These are phyloP conservation scores for Cubamyces lactineus DNA, from an alignment of 768 basidiomycete species.

Conservation along the genomic window DNA sequence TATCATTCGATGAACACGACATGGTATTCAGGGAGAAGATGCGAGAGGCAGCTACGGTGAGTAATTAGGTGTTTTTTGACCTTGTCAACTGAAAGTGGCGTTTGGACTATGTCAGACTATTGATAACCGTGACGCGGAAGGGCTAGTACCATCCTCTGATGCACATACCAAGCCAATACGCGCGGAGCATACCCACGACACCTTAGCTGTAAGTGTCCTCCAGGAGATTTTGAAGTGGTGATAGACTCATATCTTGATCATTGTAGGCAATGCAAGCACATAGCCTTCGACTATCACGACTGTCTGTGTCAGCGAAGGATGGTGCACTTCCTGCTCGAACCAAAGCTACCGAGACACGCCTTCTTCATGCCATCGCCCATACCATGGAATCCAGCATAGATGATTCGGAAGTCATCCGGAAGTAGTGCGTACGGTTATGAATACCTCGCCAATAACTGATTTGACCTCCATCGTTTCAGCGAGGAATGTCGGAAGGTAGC, in stretches of 20 bases:
- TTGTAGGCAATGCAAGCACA: conserved; percentile 22
- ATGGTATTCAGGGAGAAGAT: too few relatives aligned
- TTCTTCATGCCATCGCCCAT: conserved; percentile 2
- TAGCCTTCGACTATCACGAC: neutral
- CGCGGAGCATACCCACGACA: conserved; percentile 19
- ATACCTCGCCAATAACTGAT: neutral
- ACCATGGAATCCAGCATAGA: neutral
- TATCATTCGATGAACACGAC: too few relatives aligned
- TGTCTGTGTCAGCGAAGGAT: neutral
- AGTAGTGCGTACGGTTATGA: conserved; percentile 1
- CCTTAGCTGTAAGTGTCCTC: conserved; percentile 13
- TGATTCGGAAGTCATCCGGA: neutral
- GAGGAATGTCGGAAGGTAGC: neutral
- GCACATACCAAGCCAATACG: neutral
- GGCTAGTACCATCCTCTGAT: neutral
- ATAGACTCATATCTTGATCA: neutral
- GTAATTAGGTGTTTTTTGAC: too few relatives aligned
- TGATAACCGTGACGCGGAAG: neutral
- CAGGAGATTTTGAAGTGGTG: neutral
- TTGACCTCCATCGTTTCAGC: neutral
- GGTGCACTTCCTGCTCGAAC: neutral
- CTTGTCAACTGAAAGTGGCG: too few relatives aligned
- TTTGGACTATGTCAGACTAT: too few relatives aligned
- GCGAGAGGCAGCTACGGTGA: too few relatives aligned
- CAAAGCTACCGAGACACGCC: conserved; percentile 1